Base-by-base conservation (phyloP, 495 filamentous ascomycete genomes). In the Penicillium canescens region DNA sequence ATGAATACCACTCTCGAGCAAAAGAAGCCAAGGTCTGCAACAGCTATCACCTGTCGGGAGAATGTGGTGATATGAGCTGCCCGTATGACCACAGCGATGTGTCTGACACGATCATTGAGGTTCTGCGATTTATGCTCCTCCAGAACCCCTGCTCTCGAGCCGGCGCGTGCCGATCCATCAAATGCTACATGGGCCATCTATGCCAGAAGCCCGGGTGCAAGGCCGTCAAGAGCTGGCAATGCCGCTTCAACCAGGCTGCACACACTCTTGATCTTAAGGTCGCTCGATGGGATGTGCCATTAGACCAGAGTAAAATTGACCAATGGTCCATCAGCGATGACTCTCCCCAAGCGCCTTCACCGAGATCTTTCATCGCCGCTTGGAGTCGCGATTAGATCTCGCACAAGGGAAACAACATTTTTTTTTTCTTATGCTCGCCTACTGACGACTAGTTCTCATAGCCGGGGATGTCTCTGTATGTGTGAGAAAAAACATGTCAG, bases 161-260 rank as follows among this genome's bases (percentile, higher is more conserved):
- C 1, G 56, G 60, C 1, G 24, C 36, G 14, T 80, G 78, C 37
- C 74, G 75, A 31, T 67, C 66, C 7, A 55, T 72, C 6, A 66
- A 71, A 50, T 80, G 78, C 57, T 73, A 67, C 38, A 61, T 71
- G 36, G 76, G 75, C 1, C 78, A 80, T 56, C 54, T 72, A 26
- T 80, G 78, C 50, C 74, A 77, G 45, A 75, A 66, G 39, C 62
- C 64, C 11, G 65, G 68, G 20, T 77, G 74, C 54, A 68, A 63
- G 48, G 69, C 57, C 33, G 60, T 59, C 6, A 71, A 70, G 52
- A 65, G 61, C 13, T 65, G 64, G 62, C 62, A 65, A 37, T 77
- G 72, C 57, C 66, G 66, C 16, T 74, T 72, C 40, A 64, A 61
- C 41, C 62, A 66, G 4, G 47, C 50, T 14, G 60, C 63, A 3